Evolutionary conservation across 495 filamentous ascomycete genomes (phyloP).

Genomic region (Penicillium herquei): DNA sequence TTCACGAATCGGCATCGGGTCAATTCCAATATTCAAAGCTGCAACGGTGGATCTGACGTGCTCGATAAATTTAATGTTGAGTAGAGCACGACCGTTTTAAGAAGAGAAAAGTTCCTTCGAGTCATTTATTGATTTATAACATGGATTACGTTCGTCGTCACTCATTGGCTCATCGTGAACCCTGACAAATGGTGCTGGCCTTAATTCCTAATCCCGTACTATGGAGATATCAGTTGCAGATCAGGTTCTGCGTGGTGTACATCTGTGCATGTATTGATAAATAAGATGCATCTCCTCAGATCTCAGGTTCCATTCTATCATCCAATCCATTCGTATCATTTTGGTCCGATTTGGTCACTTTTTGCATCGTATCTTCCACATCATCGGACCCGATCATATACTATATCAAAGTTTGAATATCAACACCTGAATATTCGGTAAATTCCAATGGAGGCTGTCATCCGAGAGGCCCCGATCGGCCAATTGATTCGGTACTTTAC

Average conservation of each 20-base stretch:
- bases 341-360: too few species aligned
- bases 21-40: background rate
- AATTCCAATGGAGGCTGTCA: conserved; percentile 26
- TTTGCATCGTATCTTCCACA: too few species aligned
- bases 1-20: background rate
- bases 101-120: too few species aligned
- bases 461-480: conserved; percentile 53
- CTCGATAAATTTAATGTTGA: background rate
- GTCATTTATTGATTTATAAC: conserved; percentile 5
- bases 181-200: background rate
- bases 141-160: background rate
- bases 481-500: conserved; percentile 52
- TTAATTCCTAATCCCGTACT: conserved; percentile 1
- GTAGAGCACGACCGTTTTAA: too few species aligned
- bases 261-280: too few species aligned
- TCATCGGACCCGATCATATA: too few species aligned
- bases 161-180: too few species aligned
- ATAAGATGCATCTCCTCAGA: too few species aligned
- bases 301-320: too few species aligned
- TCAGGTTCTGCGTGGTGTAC: too few species aligned
- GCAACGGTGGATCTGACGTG: conserved; percentile 1
- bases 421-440: background rate
- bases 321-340: too few species aligned
- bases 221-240: too few species aligned
- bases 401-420: background rate